These are phyloP conservation scores for Brasilioporus rufonigricans DNA, from an alignment of 768 basidiomycete species.

Conservation along the genomic window DNA sequence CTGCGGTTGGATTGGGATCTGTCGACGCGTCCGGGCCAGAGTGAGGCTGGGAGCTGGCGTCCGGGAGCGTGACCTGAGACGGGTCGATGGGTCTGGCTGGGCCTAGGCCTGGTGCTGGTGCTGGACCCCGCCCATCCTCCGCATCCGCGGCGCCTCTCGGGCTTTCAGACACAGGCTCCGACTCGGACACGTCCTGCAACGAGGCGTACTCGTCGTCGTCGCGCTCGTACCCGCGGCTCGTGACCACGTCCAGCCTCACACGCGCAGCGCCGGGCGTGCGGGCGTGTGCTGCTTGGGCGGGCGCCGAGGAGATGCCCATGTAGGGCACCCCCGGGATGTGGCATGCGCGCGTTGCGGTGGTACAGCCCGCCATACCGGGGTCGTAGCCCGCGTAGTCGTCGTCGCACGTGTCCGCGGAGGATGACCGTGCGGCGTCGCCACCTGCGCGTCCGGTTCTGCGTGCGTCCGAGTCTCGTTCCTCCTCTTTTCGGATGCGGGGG, in stretches of 20 bases:
- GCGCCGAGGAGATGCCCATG: neutral
- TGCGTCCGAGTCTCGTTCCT: neutral
- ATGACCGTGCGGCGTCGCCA: no score
- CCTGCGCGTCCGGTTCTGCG: constrained; percentile 2
- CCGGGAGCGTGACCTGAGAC: neutral
- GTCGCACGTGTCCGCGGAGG: neutral
- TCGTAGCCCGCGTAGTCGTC: constrained; percentile 20
- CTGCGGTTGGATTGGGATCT: no score
- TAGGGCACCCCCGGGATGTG: constrained; percentile 10
- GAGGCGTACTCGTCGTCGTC: constrained; percentile 16
- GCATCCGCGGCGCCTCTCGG: neutral
- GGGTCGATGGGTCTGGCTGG: neutral
- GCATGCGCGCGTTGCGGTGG: neutral
- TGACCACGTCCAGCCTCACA: neutral
- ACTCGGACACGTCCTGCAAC: neutral
- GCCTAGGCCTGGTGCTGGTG: neutral
- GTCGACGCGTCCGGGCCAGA: neutral
- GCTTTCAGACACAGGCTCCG: no score
- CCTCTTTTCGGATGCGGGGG: neutral
- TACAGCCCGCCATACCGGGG: constrained; percentile 25
- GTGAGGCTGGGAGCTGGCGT: no score
- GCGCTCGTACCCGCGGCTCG: constrained; percentile 20
- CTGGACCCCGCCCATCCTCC: no score
- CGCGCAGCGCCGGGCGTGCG: neutral
- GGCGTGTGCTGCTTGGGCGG: no score